Conservation (phyloP, 225 moss, liverwort and hornwort genomes). For the Ulota crispa region DNA sequence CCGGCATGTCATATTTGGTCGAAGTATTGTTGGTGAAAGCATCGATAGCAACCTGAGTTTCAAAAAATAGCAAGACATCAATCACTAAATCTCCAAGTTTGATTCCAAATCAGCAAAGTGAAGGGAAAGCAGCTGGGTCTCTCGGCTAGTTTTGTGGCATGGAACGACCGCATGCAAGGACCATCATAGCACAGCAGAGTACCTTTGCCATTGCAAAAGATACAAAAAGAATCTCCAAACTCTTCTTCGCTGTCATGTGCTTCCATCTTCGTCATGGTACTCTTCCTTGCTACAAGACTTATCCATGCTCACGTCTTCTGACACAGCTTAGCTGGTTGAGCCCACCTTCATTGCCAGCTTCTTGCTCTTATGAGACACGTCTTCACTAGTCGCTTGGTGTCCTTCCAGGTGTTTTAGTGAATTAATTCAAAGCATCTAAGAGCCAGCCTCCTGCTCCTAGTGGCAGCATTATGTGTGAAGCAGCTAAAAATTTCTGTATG, state of each 20-base stretch:
- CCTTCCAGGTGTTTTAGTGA: slow-evolving; percentile 22
- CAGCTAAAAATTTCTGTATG: slow-evolving; percentile 13
- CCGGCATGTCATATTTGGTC: no score
- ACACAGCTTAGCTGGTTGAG: neutral
- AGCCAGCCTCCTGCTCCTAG: neutral
- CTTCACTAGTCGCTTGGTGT: slow-evolving; percentile 18
- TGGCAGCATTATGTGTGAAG: neutral
- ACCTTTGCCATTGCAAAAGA: slow-evolving; percentile 54
- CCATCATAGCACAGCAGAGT: slow-evolving; percentile 57
- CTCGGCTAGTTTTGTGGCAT: slow-evolving; percentile 22
- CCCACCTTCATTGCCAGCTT: neutral
- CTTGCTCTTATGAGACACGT: slow-evolving; percentile 3
- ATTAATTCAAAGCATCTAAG: slow-evolving; percentile 17
- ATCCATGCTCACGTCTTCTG: slow-evolving; percentile 28
- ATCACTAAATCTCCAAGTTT: no score
- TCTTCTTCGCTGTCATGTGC: slow-evolving; percentile 34
- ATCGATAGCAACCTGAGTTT: no score
- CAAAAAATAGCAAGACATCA: no score
- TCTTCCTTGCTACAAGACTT: slow-evolving; percentile 28
- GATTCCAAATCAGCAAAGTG: no score
- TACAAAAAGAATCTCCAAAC: slow-evolving; percentile 40
- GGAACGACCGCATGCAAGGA: slow-evolving; percentile 63
- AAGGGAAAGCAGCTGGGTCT: no score
- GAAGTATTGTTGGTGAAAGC: no score
- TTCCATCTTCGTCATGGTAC: slow-evolving; percentile 12